phyloP scores from a whole-genome alignment of 1,284 basidiomycete species.

The Malassezia sp. region DNA sequence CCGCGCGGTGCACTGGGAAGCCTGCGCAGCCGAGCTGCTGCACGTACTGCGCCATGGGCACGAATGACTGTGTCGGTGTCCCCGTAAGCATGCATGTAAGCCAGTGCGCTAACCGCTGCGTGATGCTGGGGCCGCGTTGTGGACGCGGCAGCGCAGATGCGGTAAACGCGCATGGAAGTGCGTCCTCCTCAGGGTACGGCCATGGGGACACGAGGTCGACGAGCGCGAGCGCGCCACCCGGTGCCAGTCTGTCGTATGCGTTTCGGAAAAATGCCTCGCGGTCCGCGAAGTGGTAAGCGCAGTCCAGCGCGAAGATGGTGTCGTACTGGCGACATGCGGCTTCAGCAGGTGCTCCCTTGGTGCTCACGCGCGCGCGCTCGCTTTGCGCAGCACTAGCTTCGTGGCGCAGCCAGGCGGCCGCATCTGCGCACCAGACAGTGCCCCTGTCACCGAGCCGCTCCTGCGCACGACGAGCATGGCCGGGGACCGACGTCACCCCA shows the following conservation, averaged over 20 bases:
- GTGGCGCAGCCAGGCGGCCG: slow-evolving; percentile 18
- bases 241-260: slow-evolving; percentile 18
- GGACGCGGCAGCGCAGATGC: slow-evolving; percentile 17
- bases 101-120: slow-evolving; percentile 11
- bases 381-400: neutral
- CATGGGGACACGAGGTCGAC: slow-evolving; percentile 31
- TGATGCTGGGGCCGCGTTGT: slow-evolving; percentile 12
- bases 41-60: slow-evolving; percentile 23
- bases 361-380: neutral
- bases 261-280: slow-evolving; percentile 26
- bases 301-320: slow-evolving; percentile 39
- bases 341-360: neutral
- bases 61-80: slow-evolving; percentile 20
- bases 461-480: slow-evolving; percentile 24
- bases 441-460: slow-evolving; percentile 9
- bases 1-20: slow-evolving; percentile 13
- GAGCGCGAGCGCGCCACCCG: slow-evolving; percentile 31
- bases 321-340: slow-evolving; percentile 22
- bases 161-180: neutral
- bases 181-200: slow-evolving; percentile 23
- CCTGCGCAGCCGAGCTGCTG: slow-evolving; percentile 18
- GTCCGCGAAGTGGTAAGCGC: slow-evolving; percentile 39
- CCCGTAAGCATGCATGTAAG: slow-evolving; percentile 19
- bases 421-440: slow-evolving; percentile 27
- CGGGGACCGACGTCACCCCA: slow-evolving; percentile 32